phyloP scores from a whole-genome alignment of 2,329 filamentous ascomycete species.

The Trichoderma polysporum region DNA sequence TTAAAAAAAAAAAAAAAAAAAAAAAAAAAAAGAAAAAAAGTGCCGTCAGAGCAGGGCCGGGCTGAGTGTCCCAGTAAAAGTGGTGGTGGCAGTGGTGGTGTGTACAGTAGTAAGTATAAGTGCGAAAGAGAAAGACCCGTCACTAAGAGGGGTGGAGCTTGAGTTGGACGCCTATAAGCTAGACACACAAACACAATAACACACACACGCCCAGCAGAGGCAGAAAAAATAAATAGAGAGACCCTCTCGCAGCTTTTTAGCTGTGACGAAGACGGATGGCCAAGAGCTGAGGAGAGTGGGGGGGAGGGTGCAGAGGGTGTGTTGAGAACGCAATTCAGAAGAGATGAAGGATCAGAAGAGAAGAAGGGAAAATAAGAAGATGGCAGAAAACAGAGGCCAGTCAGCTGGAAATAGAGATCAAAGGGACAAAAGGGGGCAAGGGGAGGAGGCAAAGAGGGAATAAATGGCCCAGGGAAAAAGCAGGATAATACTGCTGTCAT shows the following conservation, averaged over 20 bases:
- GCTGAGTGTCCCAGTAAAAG: not conserved
- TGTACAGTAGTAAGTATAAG: not conserved
- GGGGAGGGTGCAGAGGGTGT: not conserved
- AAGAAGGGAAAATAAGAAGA: not conserved
- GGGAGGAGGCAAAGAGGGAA: slow-evolving; percentile 23
- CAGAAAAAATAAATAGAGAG: not conserved
- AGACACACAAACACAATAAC: not conserved
- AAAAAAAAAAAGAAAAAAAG: not conserved
- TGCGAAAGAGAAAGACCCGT: slow-evolving; percentile 1
- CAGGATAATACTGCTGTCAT: slow-evolving; percentile 20
- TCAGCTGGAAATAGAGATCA: slow-evolving; percentile 1
- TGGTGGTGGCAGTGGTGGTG: slow-evolving; percentile 15
- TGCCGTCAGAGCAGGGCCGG: not conserved
- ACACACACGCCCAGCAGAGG: not conserved
- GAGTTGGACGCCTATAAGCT: not conserved
- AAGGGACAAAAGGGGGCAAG: slow-evolving; percentile 23
- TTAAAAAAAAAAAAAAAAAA: not conserved
- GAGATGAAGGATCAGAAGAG: not conserved
- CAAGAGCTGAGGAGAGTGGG: not conserved
- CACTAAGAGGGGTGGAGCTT: slow-evolving; percentile 17
- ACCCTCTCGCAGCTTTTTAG: not conserved
- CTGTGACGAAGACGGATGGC: not conserved
- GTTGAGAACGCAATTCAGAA: not conserved
- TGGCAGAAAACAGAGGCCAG: slow-evolving; percentile 15
- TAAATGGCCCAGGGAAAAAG: slow-evolving; percentile 19